Evolutionary conservation across 306 rosid species (phyloP), one percentile per base, ranked within the genome.

Genomic region (Castanea crenata): DNA sequence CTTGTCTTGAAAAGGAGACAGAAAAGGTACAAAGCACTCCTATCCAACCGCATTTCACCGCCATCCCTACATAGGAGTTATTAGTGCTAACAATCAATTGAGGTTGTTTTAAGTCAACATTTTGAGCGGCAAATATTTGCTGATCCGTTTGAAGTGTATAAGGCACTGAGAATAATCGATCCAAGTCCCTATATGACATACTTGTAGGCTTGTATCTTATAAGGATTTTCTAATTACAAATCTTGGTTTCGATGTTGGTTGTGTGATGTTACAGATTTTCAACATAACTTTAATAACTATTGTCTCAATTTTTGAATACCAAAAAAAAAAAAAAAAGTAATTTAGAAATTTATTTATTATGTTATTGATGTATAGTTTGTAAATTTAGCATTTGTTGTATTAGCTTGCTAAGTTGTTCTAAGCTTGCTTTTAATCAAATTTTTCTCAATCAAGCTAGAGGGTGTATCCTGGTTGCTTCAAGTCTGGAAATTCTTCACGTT

Each of bases 121-220:
- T 93, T 93, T 49, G 98, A 93, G 69, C 81, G 90, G 35, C 83
- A 95, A 77, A 93, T 95, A 4, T 93, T 90, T 80, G 94, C 98
- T 4, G 88, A 91, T 55, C 98, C 97, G 1, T 93, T 88, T 72
- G 98, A 91, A 85, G 79, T 93, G 55, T 93, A 88, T 52, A 86
- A 95, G 87, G 94, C 97, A 18, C 29, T 93, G 84, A 85, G 98
- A 87, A 74, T 91, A 58, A 95, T 93, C 63, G 91, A 93, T 80
- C 98, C 98, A 20, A 93, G 97, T 85, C 98, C 98, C 19, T 86
- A 91, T 83, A 81, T 89, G 92, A 82, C 90, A 63, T 93, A 93
- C 86, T 83, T 91, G 85, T 97, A 93, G 86, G 98, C 90, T 82
- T 67, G 67, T 69, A 69, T 76, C 69, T 18, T 15, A 65, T 19